These are phyloP conservation scores for Pichia terricola DNA, from an alignment of 1,139 yeast species.

Conservation along the genomic window DNA sequence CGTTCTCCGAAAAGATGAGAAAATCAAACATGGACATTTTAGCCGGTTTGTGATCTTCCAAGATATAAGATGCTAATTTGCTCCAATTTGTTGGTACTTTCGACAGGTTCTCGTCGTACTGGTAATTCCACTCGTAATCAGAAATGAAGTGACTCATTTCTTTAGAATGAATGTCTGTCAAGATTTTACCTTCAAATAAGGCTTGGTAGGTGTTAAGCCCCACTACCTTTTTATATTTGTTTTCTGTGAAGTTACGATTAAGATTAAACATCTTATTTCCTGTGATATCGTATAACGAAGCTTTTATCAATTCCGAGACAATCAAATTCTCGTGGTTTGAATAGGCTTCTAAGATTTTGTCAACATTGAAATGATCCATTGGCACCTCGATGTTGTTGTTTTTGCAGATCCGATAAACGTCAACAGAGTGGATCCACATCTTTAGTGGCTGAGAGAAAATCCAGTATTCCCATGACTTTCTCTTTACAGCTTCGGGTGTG, in stretches of 20 bases:
- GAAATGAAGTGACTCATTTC: conserved; percentile 4
- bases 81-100: background rate
- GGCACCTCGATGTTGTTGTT: background rate
- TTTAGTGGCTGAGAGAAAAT: conserved; percentile 17
- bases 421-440: conserved; percentile 16
- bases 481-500: conserved; percentile 5
- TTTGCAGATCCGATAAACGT: background rate
- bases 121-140: conserved; percentile 5
- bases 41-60: conserved; percentile 7
- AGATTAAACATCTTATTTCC: no score
- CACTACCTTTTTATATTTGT: background rate
- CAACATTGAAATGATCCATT: no score
- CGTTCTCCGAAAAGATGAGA: background rate
- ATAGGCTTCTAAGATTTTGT: no score
- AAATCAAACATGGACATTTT: conserved; percentile 5
- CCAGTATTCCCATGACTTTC: conserved; percentile 26
- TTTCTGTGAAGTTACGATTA: background rate
- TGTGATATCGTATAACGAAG: conserved; percentile 6
- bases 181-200: conserved; percentile 1
- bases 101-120: background rate
- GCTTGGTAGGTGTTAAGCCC: conserved; percentile 2
- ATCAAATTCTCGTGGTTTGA: background rate
- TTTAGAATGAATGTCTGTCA: conserved; percentile 1
- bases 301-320: conserved; percentile 1
- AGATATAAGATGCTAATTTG: conserved; percentile 2